These are phyloP conservation scores for Alternaria novae-zelandiae DNA, from an alignment of 2,329 filamentous ascomycete genomes.

Conservation along the genomic window DNA sequence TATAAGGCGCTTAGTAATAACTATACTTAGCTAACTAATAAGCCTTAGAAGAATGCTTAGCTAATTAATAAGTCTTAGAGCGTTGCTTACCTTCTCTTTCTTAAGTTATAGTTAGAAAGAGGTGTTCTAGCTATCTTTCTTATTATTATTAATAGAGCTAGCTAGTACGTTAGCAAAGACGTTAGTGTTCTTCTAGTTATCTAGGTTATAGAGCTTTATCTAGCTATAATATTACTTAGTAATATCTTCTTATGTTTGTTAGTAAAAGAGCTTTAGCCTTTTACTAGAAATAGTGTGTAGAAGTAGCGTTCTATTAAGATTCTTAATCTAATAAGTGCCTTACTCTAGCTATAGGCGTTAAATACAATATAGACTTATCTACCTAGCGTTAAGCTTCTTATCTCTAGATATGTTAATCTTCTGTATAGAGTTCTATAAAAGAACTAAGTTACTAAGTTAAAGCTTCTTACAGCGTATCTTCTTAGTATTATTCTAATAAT, in stretches of 20 bases:
- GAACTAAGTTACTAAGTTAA: too few species aligned
- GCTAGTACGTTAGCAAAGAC: neutral
- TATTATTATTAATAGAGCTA: neutral
- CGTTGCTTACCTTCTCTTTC: neutral
- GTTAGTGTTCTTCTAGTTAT: neutral
- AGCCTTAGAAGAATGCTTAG: neutral
- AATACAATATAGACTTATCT: too few species aligned
- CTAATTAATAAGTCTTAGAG: neutral
- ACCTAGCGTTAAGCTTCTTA: too few species aligned
- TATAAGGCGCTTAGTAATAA: neutral
- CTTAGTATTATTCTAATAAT: too few species aligned
- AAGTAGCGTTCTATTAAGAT: neutral
- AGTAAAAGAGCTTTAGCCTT: neutral
- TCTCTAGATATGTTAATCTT: too few species aligned
- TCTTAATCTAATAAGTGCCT: neutral
- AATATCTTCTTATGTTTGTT: neutral
- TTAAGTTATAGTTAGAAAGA: neutral
- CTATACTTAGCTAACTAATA: neutral
- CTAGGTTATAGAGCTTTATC: neutral
- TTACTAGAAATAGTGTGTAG: neutral
- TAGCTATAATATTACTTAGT: neutral
- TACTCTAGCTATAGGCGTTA: neutral
- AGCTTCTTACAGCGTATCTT: too few species aligned
- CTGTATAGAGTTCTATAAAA: too few species aligned
- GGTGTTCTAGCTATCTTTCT: neutral